Evolutionary conservation across 257 asterid genomes (phyloP).

Genomic region (Solanum ossicruentum): DNA sequence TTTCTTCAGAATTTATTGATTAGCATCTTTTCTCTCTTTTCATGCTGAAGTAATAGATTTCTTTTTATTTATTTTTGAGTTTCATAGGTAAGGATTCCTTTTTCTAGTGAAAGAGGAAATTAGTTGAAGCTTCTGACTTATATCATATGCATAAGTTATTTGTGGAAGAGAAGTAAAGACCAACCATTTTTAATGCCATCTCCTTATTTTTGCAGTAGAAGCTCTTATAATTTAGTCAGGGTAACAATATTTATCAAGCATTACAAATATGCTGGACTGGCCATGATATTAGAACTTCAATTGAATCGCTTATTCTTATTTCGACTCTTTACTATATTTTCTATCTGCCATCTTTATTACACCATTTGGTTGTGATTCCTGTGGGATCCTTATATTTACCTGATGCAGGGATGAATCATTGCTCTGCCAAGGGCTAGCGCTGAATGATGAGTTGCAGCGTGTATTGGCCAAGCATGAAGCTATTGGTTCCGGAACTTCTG

Average conservation of each 20-base stretch:
- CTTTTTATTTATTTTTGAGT: not conserved
- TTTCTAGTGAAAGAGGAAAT: not conserved
- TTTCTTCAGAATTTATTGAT: not conserved
- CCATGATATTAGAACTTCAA: not conserved
- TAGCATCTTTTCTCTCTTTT: not conserved
- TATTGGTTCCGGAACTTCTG: conserved; percentile 55
- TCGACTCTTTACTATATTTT: not conserved
- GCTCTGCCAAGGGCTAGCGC: conserved; percentile 81
- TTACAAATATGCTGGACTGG: not conserved
- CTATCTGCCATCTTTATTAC: not conserved
- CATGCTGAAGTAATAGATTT: not conserved
- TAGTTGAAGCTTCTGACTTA: not conserved
- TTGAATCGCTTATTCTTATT: not conserved
- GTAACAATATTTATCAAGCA: not conserved
- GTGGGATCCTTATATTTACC: conserved; percentile 4
- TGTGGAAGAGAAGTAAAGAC: not conserved
- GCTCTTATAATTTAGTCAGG: not conserved
- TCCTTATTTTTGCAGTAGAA: not conserved
- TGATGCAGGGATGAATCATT: conserved; percentile 77
- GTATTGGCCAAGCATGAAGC: conserved; percentile 87
- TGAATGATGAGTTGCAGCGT: conserved; percentile 91
- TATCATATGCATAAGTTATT: not conserved
- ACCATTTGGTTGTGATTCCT: not conserved
- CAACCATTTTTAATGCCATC: not conserved
- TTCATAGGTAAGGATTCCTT: not conserved